Percentiles rank a stretch among this genome's conserved stretches.
These are phyloP conservation scores for Xylaria digitata DNA, from an alignment of 2,329 filamentous ascomycete genomes.

Conservation along the genomic window DNA sequence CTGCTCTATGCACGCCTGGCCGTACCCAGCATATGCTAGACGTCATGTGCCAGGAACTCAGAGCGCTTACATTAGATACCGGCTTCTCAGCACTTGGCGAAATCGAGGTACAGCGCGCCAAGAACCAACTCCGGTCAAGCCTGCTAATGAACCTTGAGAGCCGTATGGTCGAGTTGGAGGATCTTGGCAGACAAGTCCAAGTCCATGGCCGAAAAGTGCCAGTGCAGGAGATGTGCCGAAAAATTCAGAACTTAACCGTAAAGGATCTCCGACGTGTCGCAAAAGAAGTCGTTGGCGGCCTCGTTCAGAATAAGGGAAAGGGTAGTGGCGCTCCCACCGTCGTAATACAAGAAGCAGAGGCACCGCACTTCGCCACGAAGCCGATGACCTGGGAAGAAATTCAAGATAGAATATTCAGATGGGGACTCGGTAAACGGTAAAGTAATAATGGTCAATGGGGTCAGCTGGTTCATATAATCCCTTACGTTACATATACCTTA, in stretches of 20 bases:
- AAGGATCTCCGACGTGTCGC: slow-evolving; percentile 86
- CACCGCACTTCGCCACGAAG: slow-evolving; percentile 74
- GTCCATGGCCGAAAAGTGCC: slow-evolving; percentile 95
- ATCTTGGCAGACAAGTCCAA: slow-evolving; percentile 93
- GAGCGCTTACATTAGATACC: slow-evolving; percentile 77
- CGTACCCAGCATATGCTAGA: slow-evolving; percentile 88
- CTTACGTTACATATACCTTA: slow-evolving; percentile 18
- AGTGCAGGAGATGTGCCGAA: slow-evolving; percentile 89
- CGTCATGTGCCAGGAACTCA: slow-evolving; percentile 92
- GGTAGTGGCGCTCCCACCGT: slow-evolving; percentile 93
- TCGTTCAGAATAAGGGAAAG: slow-evolving; percentile 76
- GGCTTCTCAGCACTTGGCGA: slow-evolving; percentile 79
- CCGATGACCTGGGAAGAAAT: slow-evolving; percentile 88
- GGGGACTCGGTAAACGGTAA: slow-evolving; percentile 77
- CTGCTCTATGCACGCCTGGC: slow-evolving; percentile 83
- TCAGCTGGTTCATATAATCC: slow-evolving; percentile 9
- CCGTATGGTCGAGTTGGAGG: slow-evolving; percentile 97
- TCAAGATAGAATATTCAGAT: slow-evolving; percentile 83
- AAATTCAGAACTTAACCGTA: slow-evolving; percentile 85
- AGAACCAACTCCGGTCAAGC: slow-evolving; percentile 92
- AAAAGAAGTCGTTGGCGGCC: slow-evolving; percentile 78
- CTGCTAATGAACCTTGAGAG: slow-evolving; percentile 98
- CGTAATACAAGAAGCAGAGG: slow-evolving; percentile 89
- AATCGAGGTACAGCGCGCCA: slow-evolving; percentile 87
- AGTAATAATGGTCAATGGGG: slow-evolving; percentile 15